These are phyloP conservation scores for Boeremia exigua DNA, from an alignment of 2,329 filamentous ascomycete genomes.

Conservation along the genomic window DNA sequence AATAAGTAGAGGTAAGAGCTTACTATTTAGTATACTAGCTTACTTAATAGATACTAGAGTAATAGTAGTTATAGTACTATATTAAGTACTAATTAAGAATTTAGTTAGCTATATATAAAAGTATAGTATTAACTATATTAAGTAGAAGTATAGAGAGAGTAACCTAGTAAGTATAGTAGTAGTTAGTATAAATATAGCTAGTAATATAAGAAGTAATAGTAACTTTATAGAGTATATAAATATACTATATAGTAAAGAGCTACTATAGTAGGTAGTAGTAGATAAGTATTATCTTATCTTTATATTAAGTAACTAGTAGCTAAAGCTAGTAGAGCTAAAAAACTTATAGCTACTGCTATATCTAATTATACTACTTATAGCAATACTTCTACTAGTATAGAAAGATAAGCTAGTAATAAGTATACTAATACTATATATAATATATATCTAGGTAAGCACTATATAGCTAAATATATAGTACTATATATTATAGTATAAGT, in stretches of 20 bases:
- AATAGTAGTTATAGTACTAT: too few relatives aligned
- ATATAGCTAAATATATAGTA: too few relatives aligned
- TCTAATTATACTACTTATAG: background rate
- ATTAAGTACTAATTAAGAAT: too few relatives aligned
- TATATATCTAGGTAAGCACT: background rate
- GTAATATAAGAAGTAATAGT: conserved; percentile 3
- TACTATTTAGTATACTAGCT: too few relatives aligned
- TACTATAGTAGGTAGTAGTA: background rate
- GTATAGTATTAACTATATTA: too few relatives aligned
- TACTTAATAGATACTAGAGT: too few relatives aligned
- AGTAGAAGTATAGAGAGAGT: too few relatives aligned
- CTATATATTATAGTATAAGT: too few relatives aligned
- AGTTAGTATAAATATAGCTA: too few relatives aligned
- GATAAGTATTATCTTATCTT: background rate
- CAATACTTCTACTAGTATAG: background rate
- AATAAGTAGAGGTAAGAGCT: too few relatives aligned
- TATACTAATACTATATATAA: background rate
- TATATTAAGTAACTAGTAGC: background rate
- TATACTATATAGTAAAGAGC: background rate
- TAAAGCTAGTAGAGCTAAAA: background rate
- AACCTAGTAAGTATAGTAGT: too few relatives aligned
- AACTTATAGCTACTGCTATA: background rate
- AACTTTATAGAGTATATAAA: background rate
- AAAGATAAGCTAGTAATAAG: background rate
- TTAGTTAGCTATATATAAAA: too few relatives aligned